Conservation (phyloP, 768 basidiomycete species). For the Boletus rufocinnamomeus region DNA sequence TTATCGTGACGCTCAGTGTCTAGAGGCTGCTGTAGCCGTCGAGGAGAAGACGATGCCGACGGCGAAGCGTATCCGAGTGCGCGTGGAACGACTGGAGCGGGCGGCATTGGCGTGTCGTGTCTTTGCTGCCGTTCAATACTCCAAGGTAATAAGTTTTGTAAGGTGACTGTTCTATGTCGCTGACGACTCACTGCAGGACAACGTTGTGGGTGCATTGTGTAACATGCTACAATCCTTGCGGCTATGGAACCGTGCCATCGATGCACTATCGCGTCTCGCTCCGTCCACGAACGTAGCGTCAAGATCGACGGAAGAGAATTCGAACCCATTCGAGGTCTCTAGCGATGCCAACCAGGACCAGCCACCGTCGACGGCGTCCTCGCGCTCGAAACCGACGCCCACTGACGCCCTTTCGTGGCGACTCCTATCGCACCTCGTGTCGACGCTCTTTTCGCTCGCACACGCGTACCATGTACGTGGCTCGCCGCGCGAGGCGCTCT, state of each 20-base stretch:
- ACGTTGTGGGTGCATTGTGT: conserved; percentile 55
- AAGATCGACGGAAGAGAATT: conserved; percentile 34
- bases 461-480: conserved; percentile 71
- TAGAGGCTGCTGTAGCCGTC: conserved; percentile 43
- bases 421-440: conserved; percentile 68
- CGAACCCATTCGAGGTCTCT: conserved; percentile 60
- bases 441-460: conserved; percentile 63
- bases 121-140: conserved; percentile 67
- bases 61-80: conserved; percentile 55
- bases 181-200: conserved; percentile 47
- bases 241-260: conserved; percentile 79
- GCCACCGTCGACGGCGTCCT: conserved; percentile 16
- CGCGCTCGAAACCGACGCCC: conserved; percentile 26
- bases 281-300: conserved; percentile 35
- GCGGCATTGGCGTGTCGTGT: conserved; percentile 73
- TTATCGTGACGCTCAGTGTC: conserved; percentile 60
- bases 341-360: conserved; percentile 35
- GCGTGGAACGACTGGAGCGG: conserved; percentile 62
- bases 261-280: conserved; percentile 62
- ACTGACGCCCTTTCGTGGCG: conserved; percentile 73
- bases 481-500: conserved; percentile 82
- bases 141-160: conserved; percentile 48
- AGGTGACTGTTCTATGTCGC: not conserved
- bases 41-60: conserved; percentile 53
- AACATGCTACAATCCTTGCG: conserved; percentile 70